Evolutionary conservation across 345 rosid genomes (phyloP).

Genomic region (Moricandia moricandioides): DNA sequence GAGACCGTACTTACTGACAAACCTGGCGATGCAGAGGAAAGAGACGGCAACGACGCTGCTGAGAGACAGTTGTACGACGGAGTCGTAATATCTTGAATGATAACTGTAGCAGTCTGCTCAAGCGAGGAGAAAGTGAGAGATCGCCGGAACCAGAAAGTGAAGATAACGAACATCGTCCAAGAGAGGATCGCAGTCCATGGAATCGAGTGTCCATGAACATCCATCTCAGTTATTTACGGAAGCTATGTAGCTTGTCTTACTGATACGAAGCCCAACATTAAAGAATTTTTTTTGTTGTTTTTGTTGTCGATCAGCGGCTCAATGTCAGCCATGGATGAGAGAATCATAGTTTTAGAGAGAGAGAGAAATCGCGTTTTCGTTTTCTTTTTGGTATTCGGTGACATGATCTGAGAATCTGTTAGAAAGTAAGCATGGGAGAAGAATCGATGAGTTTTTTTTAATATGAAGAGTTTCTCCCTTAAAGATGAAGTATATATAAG

Average conservation of each 20-base stretch:
- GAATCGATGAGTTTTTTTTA: too few species aligned
- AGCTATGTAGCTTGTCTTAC: slow-evolving; percentile 63
- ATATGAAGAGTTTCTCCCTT: too few species aligned
- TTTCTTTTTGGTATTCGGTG: not conserved
- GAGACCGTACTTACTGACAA: slow-evolving; percentile 56
- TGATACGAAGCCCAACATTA: slow-evolving; percentile 53
- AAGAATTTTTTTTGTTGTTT: slow-evolving; percentile 34
- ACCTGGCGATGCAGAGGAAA: slow-evolving; percentile 63
- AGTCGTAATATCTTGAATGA: slow-evolving; percentile 65
- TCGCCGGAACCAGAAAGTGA: slow-evolving; percentile 39
- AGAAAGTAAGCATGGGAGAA: too few species aligned
- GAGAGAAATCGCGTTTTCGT: slow-evolving; percentile 23
- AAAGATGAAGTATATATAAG: too few species aligned
- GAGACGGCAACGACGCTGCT: slow-evolving; percentile 70
- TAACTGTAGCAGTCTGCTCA: slow-evolving; percentile 63
- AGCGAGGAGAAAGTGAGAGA: slow-evolving; percentile 70
- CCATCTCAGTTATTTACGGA: slow-evolving; percentile 45
- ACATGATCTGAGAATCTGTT: not conserved
- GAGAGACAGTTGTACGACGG: slow-evolving; percentile 72
- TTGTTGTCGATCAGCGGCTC: slow-evolving; percentile 35
- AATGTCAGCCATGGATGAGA: too few species aligned
- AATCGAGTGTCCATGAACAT: slow-evolving; percentile 86
- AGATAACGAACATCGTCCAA: slow-evolving; percentile 65
- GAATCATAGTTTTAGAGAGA: not conserved
- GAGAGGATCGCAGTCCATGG: slow-evolving; percentile 53